Percentiles rank a stretch among this genome's conserved stretches.
phyloP scores from a whole-genome alignment of 768 basidiomycete genomes.

The Bullera alba region DNA sequence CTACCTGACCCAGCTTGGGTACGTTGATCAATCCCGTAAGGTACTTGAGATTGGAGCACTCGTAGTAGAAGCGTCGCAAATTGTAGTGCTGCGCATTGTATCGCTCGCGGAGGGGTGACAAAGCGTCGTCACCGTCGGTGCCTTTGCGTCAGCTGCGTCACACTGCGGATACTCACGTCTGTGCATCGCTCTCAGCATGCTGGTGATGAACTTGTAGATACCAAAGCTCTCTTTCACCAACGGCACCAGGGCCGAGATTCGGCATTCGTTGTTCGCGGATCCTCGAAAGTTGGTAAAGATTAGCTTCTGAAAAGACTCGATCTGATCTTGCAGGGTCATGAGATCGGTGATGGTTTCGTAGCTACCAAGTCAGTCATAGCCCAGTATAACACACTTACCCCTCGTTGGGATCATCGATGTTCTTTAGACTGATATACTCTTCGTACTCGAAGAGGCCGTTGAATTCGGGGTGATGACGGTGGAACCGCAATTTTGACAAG shows the following conservation, averaged over 20 bases:
- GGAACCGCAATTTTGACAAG: slow-evolving; percentile 89
- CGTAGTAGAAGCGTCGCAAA: slow-evolving; percentile 96
- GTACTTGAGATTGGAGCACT: slow-evolving; percentile 97
- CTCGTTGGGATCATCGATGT: slow-evolving; percentile 97
- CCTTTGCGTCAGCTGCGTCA: slow-evolving; percentile 51
- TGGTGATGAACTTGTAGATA: slow-evolving; percentile 97
- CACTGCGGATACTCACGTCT: slow-evolving; percentile 57
- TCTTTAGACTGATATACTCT: slow-evolving; percentile 93
- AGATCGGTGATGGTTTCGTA: slow-evolving; percentile 97
- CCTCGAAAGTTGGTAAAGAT: slow-evolving; percentile 90
- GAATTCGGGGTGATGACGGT: slow-evolving; percentile 91
- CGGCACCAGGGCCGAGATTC: slow-evolving; percentile 90
- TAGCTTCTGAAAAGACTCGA: slow-evolving; percentile 97
- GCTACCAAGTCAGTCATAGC: slow-evolving; percentile 49
- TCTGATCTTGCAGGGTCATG: slow-evolving; percentile 96
- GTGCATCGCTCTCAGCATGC: slow-evolving; percentile 97
- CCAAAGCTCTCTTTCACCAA: slow-evolving; percentile 99
- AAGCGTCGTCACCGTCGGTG: slow-evolving; percentile 77
- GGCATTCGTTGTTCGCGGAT: slow-evolving; percentile 91
- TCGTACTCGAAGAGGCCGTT: slow-evolving; percentile 99
- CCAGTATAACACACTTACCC: slow-evolving; percentile 57
- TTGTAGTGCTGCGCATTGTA: slow-evolving; percentile 87
- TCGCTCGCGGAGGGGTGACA: slow-evolving; percentile 80
- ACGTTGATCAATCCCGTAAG: slow-evolving; percentile 96
- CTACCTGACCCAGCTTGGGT: slow-evolving; percentile 85